Evolutionary conservation across 2,329 filamentous ascomycete genomes (phyloP).

Genomic region (Paecilomyces sp.): DNA sequence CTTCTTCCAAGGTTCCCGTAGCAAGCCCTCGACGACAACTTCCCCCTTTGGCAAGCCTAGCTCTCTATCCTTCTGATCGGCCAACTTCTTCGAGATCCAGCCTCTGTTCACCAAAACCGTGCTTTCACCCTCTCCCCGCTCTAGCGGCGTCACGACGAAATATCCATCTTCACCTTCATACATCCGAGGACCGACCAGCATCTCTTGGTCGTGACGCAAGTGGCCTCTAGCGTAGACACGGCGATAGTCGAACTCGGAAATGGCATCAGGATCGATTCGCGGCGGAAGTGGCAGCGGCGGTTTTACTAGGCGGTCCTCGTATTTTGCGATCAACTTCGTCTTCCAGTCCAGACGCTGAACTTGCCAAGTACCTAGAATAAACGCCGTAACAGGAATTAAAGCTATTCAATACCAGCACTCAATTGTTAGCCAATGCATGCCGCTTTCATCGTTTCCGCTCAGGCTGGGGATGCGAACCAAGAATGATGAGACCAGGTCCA

Average conservation of each 20-base stretch:
- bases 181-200: slow-evolving; percentile 88
- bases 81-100: slow-evolving; percentile 77
- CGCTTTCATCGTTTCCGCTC: not conserved
- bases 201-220: slow-evolving; percentile 84
- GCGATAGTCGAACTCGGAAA: slow-evolving; percentile 87
- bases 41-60: slow-evolving; percentile 62
- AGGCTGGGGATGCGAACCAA: slow-evolving; percentile 45
- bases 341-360: slow-evolving; percentile 92
- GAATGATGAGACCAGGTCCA: slow-evolving; percentile 71
- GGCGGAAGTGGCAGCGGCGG: slow-evolving; percentile 80
- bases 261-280: slow-evolving; percentile 69
- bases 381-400: slow-evolving; percentile 84
- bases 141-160: slow-evolving; percentile 84
- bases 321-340: slow-evolving; percentile 80
- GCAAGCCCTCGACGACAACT: slow-evolving; percentile 73
- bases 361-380: slow-evolving; percentile 89
- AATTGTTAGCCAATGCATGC: not conserved
- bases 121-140: slow-evolving; percentile 53
- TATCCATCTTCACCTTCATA: slow-evolving; percentile 85
- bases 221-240: slow-evolving; percentile 68
- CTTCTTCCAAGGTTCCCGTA: slow-evolving; percentile 90
- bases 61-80: slow-evolving; percentile 54
- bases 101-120: slow-evolving; percentile 84
- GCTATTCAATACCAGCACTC: slow-evolving; percentile 37
- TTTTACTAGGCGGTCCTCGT: slow-evolving; percentile 84